A percentile compares a stretch with the other conserved stretches of the same genome.
Evolutionary conservation across 2,329 filamentous ascomycete genomes (phyloP).

Genomic region (Dactylella cylindrospora): DNA sequence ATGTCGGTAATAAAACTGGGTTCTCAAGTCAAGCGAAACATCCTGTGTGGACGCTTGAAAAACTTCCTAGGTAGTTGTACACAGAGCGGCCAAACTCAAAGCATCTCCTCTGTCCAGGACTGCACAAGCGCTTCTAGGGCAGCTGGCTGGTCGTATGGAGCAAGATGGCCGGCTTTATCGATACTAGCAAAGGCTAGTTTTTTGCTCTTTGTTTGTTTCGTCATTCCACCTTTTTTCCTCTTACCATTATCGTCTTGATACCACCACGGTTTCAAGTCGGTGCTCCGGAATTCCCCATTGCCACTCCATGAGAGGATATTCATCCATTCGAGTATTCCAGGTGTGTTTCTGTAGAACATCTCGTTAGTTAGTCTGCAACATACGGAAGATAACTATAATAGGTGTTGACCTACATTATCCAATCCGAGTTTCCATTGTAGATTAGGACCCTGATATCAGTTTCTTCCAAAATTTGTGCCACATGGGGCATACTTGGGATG

Average conservation of each 20-base stretch:
- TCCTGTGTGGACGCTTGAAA: too few species aligned
- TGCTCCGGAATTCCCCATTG: slow-evolving; percentile 32
- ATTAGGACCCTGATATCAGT: slow-evolving; percentile 14
- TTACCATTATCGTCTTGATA: slow-evolving; percentile 21
- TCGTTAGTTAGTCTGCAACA: not conserved
- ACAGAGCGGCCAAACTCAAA: too few species aligned
- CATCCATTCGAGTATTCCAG: slow-evolving; percentile 28
- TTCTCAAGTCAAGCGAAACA: too few species aligned
- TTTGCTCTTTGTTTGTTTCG: slow-evolving; percentile 9
- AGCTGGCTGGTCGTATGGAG: slow-evolving; percentile 20
- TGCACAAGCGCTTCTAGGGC: slow-evolving; percentile 20
- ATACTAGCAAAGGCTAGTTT: slow-evolving; percentile 26
- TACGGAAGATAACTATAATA: not conserved
- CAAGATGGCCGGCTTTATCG: slow-evolving; percentile 27
- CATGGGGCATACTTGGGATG: slow-evolving; percentile 5
- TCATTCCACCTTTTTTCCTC: slow-evolving; percentile 14
- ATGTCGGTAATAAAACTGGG: too few species aligned
- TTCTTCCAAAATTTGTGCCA: slow-evolving; percentile 17
- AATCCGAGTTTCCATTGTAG: slow-evolving; percentile 34
- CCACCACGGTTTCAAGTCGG: slow-evolving; percentile 17
- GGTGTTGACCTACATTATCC: slow-evolving; percentile 18
- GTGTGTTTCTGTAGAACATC: not conserved
- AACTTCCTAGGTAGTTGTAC: too few species aligned
- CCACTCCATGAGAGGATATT: slow-evolving; percentile 21
- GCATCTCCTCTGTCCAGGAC: slow-evolving; percentile 11